These are phyloP conservation scores for Rhododendron griersonianum DNA, from an alignment of 148 eudicot genomes.

Conservation along the genomic window DNA sequence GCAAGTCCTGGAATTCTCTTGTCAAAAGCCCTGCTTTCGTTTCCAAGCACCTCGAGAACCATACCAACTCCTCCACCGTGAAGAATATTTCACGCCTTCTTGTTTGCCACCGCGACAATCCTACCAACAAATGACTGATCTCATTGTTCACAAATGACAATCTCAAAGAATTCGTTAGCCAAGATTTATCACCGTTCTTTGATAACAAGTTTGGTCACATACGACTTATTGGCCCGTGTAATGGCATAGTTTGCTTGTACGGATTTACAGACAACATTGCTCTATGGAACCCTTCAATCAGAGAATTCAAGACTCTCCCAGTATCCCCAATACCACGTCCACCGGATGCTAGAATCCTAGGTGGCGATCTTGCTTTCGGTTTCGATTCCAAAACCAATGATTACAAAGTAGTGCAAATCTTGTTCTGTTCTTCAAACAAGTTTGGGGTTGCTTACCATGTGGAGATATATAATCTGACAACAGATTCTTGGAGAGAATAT, in stretches of 20 bases:
- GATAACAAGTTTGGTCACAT: slow-evolving; percentile 6
- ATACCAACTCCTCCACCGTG: slow-evolving; percentile 4
- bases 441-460: slow-evolving; percentile 9
- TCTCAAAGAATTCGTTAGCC: neutral
- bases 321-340: neutral
- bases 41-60: slow-evolving; percentile 16
- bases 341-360: neutral
- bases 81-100: slow-evolving; percentile 17
- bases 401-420: slow-evolving; percentile 17
- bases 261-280: slow-evolving; percentile 1
- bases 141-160: neutral
- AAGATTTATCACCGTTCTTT: slow-evolving; percentile 1
- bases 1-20: slow-evolving; percentile 29
- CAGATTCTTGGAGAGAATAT: slow-evolving; percentile 16
- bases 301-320: neutral
- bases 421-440: neutral
- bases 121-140: slow-evolving; percentile 12
- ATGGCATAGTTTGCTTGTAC: slow-evolving; percentile 16
- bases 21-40: slow-evolving; percentile 15
- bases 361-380: neutral
- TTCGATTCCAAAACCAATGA: slow-evolving; percentile 3
- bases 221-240: slow-evolving; percentile 10
- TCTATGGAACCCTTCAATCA: neutral
- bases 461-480: slow-evolving; percentile 12
- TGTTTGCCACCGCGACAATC: slow-evolving; percentile 6